Evolutionary conservation across 768 basidiomycete species (phyloP).

Genomic region (Tephrocybe rancida): DNA sequence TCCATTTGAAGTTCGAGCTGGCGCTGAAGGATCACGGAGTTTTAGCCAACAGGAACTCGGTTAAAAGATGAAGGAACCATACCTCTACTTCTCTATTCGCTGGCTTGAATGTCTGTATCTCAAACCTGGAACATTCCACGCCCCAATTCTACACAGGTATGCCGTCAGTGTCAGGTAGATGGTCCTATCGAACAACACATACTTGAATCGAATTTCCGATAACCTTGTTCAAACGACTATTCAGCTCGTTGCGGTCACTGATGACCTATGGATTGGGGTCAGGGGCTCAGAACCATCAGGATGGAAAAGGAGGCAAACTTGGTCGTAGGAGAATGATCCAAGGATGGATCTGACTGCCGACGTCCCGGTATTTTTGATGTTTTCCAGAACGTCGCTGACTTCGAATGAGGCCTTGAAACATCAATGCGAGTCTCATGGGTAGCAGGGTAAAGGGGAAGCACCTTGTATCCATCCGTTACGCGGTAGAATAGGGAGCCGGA

Average conservation of each 20-base stretch:
- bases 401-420: slow-evolving; percentile 44
- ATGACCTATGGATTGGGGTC: slow-evolving; percentile 39
- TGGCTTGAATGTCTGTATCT: slow-evolving; percentile 62
- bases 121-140: slow-evolving; percentile 58
- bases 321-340: slow-evolving; percentile 51
- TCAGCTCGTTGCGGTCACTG: slow-evolving; percentile 54
- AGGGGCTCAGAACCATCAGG: neutral
- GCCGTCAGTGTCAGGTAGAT: neutral
- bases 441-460: neutral
- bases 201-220: slow-evolving; percentile 53
- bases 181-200: slow-evolving; percentile 18
- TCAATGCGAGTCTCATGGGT: neutral
- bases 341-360: slow-evolving; percentile 58
- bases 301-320: slow-evolving; percentile 27
- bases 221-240: slow-evolving; percentile 45
- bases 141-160: slow-evolving; percentile 46
- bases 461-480: slow-evolving; percentile 51
- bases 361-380: slow-evolving; percentile 54
- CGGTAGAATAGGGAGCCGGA: slow-evolving; percentile 60
- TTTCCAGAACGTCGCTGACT: slow-evolving; percentile 48
- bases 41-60: neutral
- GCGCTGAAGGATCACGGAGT: slow-evolving; percentile 29
- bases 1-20: slow-evolving; percentile 65
- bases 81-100: slow-evolving; percentile 64
- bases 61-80: neutral